Conservation (phyloP, 768 basidiomycete genomes). For the Phanerochaete sordida region DNA sequence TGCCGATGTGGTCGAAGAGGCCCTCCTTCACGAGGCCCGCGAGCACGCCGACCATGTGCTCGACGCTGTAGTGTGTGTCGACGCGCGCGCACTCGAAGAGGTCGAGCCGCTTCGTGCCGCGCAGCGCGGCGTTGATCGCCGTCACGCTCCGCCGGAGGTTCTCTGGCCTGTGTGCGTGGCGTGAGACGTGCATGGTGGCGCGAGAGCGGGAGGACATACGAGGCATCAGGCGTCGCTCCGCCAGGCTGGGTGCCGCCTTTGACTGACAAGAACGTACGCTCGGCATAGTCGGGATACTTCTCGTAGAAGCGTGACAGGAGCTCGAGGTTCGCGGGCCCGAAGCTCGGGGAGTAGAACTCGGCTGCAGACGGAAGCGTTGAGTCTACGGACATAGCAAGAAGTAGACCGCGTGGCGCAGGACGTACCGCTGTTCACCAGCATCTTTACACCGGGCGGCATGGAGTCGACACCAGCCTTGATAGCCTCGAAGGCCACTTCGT, state of each 20-base stretch:
- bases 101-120: constrained; percentile 54
- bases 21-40: constrained; percentile 48
- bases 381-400: no score
- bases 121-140: constrained; percentile 39
- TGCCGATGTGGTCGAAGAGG: constrained; percentile 54
- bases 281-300: constrained; percentile 39
- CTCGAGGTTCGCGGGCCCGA: constrained; percentile 40
- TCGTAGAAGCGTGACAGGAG: constrained; percentile 49
- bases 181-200: background rate
- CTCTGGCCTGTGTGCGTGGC: constrained; percentile 25
- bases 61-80: constrained; percentile 40
- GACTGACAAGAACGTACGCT: constrained; percentile 45
- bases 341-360: constrained; percentile 53
- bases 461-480: constrained; percentile 50
- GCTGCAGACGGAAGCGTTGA: constrained; percentile 22
- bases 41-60: constrained; percentile 42
- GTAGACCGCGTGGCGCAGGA: background rate
- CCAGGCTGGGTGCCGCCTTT: constrained; percentile 28
- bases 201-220: background rate
- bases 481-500: constrained; percentile 58
- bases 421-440: constrained; percentile 49
- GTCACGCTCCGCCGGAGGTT: constrained; percentile 45
- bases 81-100: constrained; percentile 54
- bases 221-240: background rate
- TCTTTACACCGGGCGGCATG: constrained; percentile 40